A percentile compares a stretch with the other conserved stretches of the same genome.
Conservation (phyloP, 1,139 yeast genomes). For the Scheffersomyces segobiensis region DNA sequence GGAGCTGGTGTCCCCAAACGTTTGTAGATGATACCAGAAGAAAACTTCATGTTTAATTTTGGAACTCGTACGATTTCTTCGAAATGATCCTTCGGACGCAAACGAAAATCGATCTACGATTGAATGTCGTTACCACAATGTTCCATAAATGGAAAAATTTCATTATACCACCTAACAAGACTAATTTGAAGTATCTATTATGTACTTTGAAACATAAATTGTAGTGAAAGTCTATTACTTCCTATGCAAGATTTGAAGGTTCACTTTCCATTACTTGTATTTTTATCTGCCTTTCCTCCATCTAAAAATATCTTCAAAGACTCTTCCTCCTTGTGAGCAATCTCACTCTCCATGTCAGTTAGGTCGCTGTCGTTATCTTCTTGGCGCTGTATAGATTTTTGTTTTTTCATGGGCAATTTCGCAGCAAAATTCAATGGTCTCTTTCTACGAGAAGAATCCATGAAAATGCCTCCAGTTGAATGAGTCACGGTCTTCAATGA, state of each 20-base stretch:
- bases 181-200: too few relatives aligned
- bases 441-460: slow-evolving; percentile 1
- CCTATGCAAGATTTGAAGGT: neutral
- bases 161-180: too few relatives aligned
- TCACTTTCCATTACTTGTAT: neutral
- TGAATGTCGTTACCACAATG: too few relatives aligned
- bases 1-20: too few relatives aligned
- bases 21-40: too few relatives aligned
- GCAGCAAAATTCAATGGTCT: neutral
- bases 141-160: too few relatives aligned
- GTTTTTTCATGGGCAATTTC: neutral
- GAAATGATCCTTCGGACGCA: too few relatives aligned
- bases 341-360: slow-evolving; percentile 23
- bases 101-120: too few relatives aligned
- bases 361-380: slow-evolving; percentile 22
- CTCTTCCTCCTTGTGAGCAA: slow-evolving; percentile 16
- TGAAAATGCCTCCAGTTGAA: slow-evolving; percentile 5
- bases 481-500: neutral
- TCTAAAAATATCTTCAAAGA: slow-evolving; percentile 12
- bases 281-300: neutral
- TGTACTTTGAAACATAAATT: neutral
- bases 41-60: too few relatives aligned
- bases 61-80: too few relatives aligned
- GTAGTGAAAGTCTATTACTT: slow-evolving; percentile 3
- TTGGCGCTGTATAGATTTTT: neutral